Percentiles rank a stretch among this genome's conserved stretches.
phyloP scores from a whole-genome alignment of 768 basidiomycete species.

The Auricularia sp. region DNA sequence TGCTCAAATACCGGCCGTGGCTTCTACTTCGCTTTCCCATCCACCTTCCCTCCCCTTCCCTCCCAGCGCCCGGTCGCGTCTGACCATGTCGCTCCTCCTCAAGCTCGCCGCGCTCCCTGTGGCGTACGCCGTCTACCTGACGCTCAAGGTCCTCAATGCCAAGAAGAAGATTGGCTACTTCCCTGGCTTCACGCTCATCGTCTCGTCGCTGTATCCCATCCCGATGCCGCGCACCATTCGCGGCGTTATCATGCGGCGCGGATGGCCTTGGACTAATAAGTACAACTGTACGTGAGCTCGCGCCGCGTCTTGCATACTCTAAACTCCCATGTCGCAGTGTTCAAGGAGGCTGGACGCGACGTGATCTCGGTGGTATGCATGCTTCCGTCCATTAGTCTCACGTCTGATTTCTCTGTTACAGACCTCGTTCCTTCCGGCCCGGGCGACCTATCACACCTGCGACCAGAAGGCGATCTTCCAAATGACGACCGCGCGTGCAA shows the following conservation, averaged over 20 bases:
- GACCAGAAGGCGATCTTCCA: neutral
- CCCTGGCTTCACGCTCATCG: neutral
- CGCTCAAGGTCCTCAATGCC: too few relatives aligned
- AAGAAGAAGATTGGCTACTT: neutral
- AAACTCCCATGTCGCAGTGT: neutral
- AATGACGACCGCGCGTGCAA: neutral
- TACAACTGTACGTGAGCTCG: neutral
- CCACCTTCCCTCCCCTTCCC: too few relatives aligned
- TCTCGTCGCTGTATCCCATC: neutral
- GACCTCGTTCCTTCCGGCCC: neutral
- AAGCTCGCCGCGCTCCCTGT: too few relatives aligned
- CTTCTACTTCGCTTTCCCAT: too few relatives aligned
- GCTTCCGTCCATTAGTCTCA: neutral
- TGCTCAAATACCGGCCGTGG: too few relatives aligned
- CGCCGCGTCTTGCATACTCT: neutral
- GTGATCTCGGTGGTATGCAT: neutral
- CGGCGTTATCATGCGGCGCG: neutral
- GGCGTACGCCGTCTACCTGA: too few relatives aligned
- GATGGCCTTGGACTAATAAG: neutral
- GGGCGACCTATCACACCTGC: neutral
- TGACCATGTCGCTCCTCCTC: too few relatives aligned
- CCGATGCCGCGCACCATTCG: neutral
- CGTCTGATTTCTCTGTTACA: neutral
- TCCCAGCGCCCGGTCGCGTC: too few relatives aligned
- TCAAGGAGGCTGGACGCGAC: neutral